A percentile compares a stretch with the other conserved stretches of the same genome.
Conservation (phyloP, 306 rosid species). For the Quercus ilex region DNA sequence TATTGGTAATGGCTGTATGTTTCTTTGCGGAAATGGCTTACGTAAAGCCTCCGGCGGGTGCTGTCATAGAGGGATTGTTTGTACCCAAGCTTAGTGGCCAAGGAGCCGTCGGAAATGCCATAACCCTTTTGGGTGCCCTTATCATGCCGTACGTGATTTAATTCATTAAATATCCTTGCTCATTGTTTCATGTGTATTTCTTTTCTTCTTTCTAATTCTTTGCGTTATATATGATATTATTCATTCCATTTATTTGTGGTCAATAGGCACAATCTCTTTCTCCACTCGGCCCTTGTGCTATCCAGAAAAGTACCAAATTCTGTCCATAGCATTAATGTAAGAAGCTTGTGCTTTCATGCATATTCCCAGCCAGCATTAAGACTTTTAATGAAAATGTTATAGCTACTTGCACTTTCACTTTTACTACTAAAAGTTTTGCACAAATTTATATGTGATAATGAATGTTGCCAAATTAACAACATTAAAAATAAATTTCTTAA, state of each 20-base stretch:
- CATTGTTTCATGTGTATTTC: too few species aligned
- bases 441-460: too few species aligned
- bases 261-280: constrained; percentile 86
- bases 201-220: neutral
- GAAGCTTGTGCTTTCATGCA: constrained; percentile 10
- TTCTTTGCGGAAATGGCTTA: constrained; percentile 83
- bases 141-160: constrained; percentile 67
- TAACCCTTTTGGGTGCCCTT: constrained; percentile 87
- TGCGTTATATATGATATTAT: neutral
- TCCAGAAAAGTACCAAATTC: constrained; percentile 73
- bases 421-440: too few species aligned
- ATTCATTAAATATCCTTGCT: neutral
- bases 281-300: constrained; percentile 86
- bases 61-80: constrained; percentile 52
- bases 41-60: constrained; percentile 65
- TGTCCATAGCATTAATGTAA: constrained; percentile 75
- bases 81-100: constrained; percentile 61
- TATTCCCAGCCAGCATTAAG: too few species aligned
- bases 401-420: too few species aligned
- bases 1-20: constrained; percentile 78
- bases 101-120: constrained; percentile 75
- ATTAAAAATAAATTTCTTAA: too few species aligned
- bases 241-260: neutral
- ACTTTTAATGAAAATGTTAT: too few species aligned
- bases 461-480: too few species aligned